Evolutionary conservation across 306 rosid genomes (phyloP).

Genomic region (Corylus avellana): DNA sequence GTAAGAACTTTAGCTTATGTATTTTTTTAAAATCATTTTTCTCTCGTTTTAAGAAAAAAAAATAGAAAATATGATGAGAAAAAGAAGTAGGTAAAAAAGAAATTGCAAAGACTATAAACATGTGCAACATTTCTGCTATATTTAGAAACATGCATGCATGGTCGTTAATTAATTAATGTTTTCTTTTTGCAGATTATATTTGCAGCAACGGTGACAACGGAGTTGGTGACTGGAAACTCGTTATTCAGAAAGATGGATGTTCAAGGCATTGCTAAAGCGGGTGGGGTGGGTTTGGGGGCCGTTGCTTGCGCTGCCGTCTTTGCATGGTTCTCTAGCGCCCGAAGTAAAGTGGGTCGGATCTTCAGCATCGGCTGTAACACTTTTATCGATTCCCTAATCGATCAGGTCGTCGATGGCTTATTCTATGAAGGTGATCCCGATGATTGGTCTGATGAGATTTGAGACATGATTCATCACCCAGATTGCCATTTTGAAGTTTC

Average conservation of each 20-base stretch:
- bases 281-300: conserved; percentile 79
- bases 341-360: conserved; percentile 67
- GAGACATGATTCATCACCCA: background rate
- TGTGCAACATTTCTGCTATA: too few species aligned
- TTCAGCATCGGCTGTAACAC: conserved; percentile 64
- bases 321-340: conserved; percentile 79
- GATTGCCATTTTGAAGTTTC: too few species aligned
- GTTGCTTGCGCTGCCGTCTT: conserved; percentile 62
- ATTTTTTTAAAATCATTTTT: too few species aligned
- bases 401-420: conserved; percentile 84
- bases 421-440: conserved; percentile 59
- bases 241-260: conserved; percentile 78
- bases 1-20: too few species aligned
- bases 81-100: too few species aligned
- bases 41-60: too few species aligned
- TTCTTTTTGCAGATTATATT: conserved; percentile 64
- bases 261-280: conserved; percentile 69
- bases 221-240: conserved; percentile 76
- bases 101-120: too few species aligned
- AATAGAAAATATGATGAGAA: too few species aligned
- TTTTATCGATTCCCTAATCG: conserved; percentile 72
- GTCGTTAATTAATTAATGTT: background rate
- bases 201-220: conserved; percentile 68
- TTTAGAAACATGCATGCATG: too few species aligned
- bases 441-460: conserved; percentile 67